Base-by-base conservation (phyloP, 2,329 filamentous ascomycete species). In the Fusarium nematophilum region DNA sequence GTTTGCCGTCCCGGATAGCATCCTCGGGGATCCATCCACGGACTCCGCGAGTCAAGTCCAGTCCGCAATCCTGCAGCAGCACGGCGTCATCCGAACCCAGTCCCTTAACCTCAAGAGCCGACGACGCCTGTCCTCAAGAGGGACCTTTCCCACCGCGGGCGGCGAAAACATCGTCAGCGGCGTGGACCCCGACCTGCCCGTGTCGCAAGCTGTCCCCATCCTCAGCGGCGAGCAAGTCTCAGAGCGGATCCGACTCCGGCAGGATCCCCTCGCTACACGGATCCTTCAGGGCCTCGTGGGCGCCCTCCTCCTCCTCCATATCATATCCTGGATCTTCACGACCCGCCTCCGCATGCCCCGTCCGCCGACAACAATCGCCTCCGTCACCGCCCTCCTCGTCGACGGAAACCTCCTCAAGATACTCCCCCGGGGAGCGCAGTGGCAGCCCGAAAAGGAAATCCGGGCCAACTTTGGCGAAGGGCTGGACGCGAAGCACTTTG, bases 51-150 rank as follows among this genome's bases (percentile, higher is more conserved):
- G 25, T 17, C 23, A 63, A 26, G 67, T 75, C 1, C 62, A 65
- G n/a, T 69, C 70, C 38, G 73, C 73, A 18, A 75, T 78, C 29
- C 38, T 70, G 13, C 58, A 57, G 15, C 76, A 78, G 43, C 76
- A 78, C 53, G 66, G 70, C 25, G 65, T 78, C 14, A 71, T 78
- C 27, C 69, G 73, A 9, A 66, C 76, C 0, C 76, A 78, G 46
- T 69, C 70, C 1, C 47, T 78, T 34, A 75, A 70, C 47, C 61
- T 59, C 14, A 69, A 65, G 31, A 66, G 57, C 48, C 69, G 73
- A 4, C 65, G 68, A 2, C 67, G 45, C 30, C 33, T 70, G 1
- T 59, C 57, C 2, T 37, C 56, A 7, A 30, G 51, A 0, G 67
- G 64, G 3, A 53, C 62, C 5, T 70, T 69, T 6, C 67, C 67